Base-by-base conservation (phyloP, 2,329 filamentous ascomycete species). In the Aspergillus brunneoviolaceus region DNA sequence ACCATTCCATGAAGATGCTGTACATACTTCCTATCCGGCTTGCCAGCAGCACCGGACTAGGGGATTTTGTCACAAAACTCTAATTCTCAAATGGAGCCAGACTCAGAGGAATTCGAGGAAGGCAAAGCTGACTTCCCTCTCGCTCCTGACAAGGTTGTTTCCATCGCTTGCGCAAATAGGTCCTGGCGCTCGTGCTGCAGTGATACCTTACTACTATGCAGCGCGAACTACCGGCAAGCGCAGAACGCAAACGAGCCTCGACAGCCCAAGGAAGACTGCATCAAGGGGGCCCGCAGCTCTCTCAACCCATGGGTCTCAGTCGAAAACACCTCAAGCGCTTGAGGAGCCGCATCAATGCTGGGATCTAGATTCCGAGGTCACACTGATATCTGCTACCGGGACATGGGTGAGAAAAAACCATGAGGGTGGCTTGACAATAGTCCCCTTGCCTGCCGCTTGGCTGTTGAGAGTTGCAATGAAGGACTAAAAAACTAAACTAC, bases 311-410 rank as follows among this genome's bases (percentile, higher is more conserved):
- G 25, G n/a, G n/a, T 25, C 11, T 35, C 21, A 14, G 10, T 23
- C 27, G 12, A 49, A 21, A 33, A 47, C 16, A 55, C n/a, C 42
- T 29, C 21, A 25, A 47, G 31, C 42, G 45, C 21, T 35, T 35
- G 53, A 19, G 12, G 27, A 29, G 42, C 16, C 48, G 53, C 42
- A 29, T 25, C 25, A 27, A 23, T 6, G 27, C 53, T 48, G 16
- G 47, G 53, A 55, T 55, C 53, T 55, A 55, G 53, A 55, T 55
- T 27, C 53, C 27, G 7, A n/a, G 33, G 16, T 21, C 25, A 23
- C n/a, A 48, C 7, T 42, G 27, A 14, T 55, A 42, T 45, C 42
- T 23, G 23, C 33, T 47, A 48, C n/a, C 31, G 7, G 27, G n/a
- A 47, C 42, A 7, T 29, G 48, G 27, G 27, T 33, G 42, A 49